These are phyloP conservation scores for Dactylella cylindrospora DNA, from an alignment of 2,329 filamentous ascomycete genomes.

Conservation along the genomic window DNA sequence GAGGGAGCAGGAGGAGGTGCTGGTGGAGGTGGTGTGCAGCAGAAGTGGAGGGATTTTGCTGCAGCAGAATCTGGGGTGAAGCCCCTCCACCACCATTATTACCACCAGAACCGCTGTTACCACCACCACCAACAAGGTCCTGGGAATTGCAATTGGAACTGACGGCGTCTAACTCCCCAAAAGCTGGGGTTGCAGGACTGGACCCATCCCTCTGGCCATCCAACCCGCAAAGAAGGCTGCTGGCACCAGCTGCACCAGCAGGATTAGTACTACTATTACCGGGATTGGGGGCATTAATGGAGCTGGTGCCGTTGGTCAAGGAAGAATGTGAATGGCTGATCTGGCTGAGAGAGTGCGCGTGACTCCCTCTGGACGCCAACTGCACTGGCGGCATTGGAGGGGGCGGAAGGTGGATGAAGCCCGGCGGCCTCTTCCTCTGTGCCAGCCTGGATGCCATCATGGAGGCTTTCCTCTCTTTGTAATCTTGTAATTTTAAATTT, in stretches of 20 bases:
- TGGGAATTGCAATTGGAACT: too few relatives aligned
- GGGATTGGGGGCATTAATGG: background rate
- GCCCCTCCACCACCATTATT: too few relatives aligned
- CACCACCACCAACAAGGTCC: too few relatives aligned
- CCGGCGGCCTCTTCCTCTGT: slow-evolving; percentile 21
- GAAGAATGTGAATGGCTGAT: too few relatives aligned
- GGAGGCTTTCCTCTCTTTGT: slow-evolving; percentile 3
- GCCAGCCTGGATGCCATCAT: slow-evolving; percentile 20
- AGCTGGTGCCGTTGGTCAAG: background rate
- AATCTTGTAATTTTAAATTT: background rate
- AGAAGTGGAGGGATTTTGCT: too few relatives aligned
- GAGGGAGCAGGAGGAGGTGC: background rate
- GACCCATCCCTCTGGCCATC: too few relatives aligned
- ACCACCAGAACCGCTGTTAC: too few relatives aligned
- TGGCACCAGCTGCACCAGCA: background rate
- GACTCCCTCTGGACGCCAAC: too few relatives aligned
- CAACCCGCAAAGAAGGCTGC: too few relatives aligned
- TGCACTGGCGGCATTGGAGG: slow-evolving; percentile 5
- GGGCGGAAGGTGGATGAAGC: slow-evolving; percentile 32
- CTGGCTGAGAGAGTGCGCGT: background rate
- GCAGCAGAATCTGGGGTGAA: too few relatives aligned
- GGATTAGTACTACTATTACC: background rate
- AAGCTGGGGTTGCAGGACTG: too few relatives aligned
- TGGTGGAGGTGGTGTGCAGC: background rate
- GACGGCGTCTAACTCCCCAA: too few relatives aligned